Conservation (phyloP, 164 flowering plant genomes). For the Protea cynaroides region DNA sequence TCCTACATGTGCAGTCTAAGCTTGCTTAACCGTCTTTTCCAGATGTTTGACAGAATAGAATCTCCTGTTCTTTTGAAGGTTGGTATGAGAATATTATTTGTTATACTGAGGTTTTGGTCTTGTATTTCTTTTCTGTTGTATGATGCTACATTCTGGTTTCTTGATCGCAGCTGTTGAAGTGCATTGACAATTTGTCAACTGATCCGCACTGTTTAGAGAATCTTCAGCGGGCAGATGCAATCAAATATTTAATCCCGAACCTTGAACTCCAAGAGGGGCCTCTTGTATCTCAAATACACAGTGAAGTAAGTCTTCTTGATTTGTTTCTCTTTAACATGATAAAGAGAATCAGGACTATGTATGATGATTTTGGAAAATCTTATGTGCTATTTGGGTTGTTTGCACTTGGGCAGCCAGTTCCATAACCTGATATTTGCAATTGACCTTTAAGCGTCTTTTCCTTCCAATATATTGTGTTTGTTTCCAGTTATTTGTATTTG, state of each 20-base stretch:
- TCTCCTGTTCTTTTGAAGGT: slow-evolving; percentile 95
- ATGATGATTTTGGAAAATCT: neutral
- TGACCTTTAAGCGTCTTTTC: too few relatives aligned
- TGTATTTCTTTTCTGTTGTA: neutral
- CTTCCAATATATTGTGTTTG: too few relatives aligned
- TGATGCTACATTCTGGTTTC: slow-evolving; percentile 7
- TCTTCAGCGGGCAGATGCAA: slow-evolving; percentile 97
- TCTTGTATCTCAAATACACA: slow-evolving; percentile 79
- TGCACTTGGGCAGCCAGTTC: too few relatives aligned
- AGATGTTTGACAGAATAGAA: slow-evolving; percentile 86
- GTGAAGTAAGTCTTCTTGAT: slow-evolving; percentile 48
- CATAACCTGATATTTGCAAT: too few relatives aligned
- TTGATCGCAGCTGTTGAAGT: slow-evolving; percentile 61
- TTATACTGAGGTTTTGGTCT: neutral
- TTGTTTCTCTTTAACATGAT: neutral
- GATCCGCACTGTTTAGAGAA: slow-evolving; percentile 95
- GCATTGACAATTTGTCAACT: slow-evolving; percentile 88
- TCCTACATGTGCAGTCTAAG: slow-evolving; percentile 93
- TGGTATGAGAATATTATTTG: slow-evolving; percentile 2
- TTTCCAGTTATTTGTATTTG: too few relatives aligned
- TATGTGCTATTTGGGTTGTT: neutral
- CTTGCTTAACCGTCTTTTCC: slow-evolving; percentile 91
- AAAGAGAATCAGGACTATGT: too few relatives aligned
- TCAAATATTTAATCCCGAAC: slow-evolving; percentile 91
- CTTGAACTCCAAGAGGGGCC: slow-evolving; percentile 93